phyloP scores from a whole-genome alignment of 345 rosid genomes.

The Euphorbia tirucalli region DNA sequence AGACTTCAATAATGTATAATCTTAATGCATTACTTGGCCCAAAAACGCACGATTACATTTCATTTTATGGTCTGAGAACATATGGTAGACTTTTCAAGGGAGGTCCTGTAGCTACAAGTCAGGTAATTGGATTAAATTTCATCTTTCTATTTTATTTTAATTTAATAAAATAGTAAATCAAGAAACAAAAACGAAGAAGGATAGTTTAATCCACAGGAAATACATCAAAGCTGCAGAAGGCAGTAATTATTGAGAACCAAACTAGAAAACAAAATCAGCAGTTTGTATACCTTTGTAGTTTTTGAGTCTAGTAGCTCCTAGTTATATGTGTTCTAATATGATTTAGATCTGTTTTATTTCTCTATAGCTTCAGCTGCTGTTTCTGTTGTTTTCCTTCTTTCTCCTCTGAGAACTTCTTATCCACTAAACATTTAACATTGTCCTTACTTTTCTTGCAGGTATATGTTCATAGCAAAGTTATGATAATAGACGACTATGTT shows the following conservation, averaged over 20 bases:
- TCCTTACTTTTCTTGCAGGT: slow-evolving; percentile 39
- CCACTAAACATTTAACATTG: not conserved
- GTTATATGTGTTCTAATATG: not conserved
- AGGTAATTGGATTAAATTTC: slow-evolving; percentile 35
- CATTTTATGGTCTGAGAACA: slow-evolving; percentile 80
- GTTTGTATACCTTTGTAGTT: no score
- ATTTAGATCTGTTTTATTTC: no score
- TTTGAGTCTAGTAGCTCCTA: no score
- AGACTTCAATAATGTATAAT: slow-evolving; percentile 67
- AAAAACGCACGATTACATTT: slow-evolving; percentile 68
- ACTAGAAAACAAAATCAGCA: not conserved
- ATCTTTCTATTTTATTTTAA: not conserved
- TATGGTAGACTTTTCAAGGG: slow-evolving; percentile 60
- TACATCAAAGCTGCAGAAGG: no score
- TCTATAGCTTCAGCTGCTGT: not conserved
- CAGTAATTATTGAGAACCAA: not conserved
- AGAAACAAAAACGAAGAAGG: no score
- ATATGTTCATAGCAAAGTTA: slow-evolving; percentile 89
- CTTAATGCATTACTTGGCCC: slow-evolving; percentile 57
- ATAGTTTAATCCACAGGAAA: no score
- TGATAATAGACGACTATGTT: slow-evolving; percentile 73
- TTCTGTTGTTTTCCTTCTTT: not conserved
- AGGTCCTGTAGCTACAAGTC: slow-evolving; percentile 85
- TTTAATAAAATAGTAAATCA: no score
- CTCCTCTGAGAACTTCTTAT: not conserved